Base-by-base conservation (phyloP, 2,329 filamentous ascomycete genomes). In the Phialemonium atrogriseum region DNA sequence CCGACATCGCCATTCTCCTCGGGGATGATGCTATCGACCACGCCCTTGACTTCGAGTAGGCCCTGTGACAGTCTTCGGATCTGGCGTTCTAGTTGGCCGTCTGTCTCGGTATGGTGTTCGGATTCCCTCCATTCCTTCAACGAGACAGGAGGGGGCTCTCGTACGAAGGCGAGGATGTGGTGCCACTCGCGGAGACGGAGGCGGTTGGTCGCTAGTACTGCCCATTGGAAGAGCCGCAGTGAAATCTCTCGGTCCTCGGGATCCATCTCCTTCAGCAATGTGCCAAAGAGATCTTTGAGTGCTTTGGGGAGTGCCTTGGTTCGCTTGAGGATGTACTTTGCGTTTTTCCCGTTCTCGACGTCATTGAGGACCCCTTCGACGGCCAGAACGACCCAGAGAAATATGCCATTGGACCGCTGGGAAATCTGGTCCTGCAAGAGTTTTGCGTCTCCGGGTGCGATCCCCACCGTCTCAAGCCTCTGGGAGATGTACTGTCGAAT, bases 221-320 rank as follows among this genome's bases (percentile, higher is more conserved):
- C 33, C 40, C 40, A 42, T n/a, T 36, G 33, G 20, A 42, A 42
- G 4, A 42, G 21, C 7, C 26, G 32, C n/a, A n/a, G n/a, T n/a
- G n/a, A n/a, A n/a, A n/a, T n/a, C n/a, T 4, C 19, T 22, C 11
- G 6, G n/a, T 23, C 16, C 16, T 19, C 14, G 4, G 30, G 15
- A 9, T 33, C 34, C 20, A 34, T 21, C 5, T 30, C 26, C 17
- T 30, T 15, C 5, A 34, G 33, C 2, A 34, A 11, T 4, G n/a
- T 14, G 2, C 14, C 13, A n/a, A 33, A 33, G 2, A 36, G 24
- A 11, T 23, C 21, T 15, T 33, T 15, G 5, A 36, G 13, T 5
- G 13, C 20, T 10, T 28, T 17, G 6, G 30, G 30, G 11, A 36
- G 24, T n/a, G n/a, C 19, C 7, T 10, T 15, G 4, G 13, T 24